A percentile compares a stretch with the other conserved stretches of the same genome.
Evolutionary conservation across 306 rosid species (phyloP).

Genomic region (Chamaecrista fasciculata): DNA sequence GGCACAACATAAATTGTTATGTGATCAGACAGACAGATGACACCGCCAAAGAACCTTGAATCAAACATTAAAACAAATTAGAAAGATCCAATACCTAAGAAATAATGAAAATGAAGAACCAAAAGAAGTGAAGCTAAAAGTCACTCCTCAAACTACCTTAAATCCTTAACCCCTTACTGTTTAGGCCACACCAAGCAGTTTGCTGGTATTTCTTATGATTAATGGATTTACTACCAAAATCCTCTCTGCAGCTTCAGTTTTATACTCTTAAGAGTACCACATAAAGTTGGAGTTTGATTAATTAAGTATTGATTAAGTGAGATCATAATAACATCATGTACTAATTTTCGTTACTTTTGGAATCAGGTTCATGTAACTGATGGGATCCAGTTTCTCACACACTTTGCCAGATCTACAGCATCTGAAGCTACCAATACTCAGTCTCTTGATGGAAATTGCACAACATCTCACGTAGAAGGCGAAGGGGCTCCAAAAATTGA

Average conservation of each 20-base stretch:
- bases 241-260: not conserved
- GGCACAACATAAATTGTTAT: not conserved
- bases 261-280: not conserved
- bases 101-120: not conserved
- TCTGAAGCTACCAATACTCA: conserved; percentile 14
- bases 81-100: not conserved
- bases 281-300: conserved; percentile 17
- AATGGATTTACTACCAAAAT: not conserved
- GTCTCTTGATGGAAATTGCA: conserved; percentile 36
- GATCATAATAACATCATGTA: not conserved
- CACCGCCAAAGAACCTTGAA: not conserved
- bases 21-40: not conserved
- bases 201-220: too few relatives aligned
- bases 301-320: not conserved
- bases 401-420: conserved; percentile 32
- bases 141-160: not conserved
- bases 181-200: not conserved
- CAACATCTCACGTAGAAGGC: conserved; percentile 33
- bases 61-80: not conserved
- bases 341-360: conserved; percentile 27
- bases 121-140: conserved; percentile 1
- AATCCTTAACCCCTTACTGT: not conserved
- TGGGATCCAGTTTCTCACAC: conserved; percentile 77
- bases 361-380: conserved; percentile 85
- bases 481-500: conserved; percentile 51